These are phyloP conservation scores for Pholiota molesta DNA, from an alignment of 768 basidiomycete genomes.

Conservation along the genomic window DNA sequence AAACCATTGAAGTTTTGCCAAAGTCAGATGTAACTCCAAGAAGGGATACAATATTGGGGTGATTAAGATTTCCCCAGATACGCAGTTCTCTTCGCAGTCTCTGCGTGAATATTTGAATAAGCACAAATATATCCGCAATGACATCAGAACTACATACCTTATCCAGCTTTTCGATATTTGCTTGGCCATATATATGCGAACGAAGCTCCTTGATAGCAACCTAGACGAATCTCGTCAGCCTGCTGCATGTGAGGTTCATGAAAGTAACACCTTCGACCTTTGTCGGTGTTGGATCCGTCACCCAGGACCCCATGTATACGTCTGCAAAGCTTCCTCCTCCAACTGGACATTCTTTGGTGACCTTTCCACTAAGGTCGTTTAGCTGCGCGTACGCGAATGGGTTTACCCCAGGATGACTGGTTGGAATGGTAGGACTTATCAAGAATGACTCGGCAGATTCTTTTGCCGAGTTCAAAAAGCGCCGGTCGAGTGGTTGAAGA, in stretches of 20 bases:
- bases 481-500: too few relatives aligned
- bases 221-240: background rate
- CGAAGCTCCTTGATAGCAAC: conserved; percentile 5
- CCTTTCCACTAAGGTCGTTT: background rate
- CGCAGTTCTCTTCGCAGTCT: background rate
- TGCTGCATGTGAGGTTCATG: too few relatives aligned
- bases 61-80: background rate
- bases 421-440: too few relatives aligned
- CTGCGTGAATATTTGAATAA: background rate
- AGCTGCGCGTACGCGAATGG: background rate
- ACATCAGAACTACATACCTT: too few relatives aligned
- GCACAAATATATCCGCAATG: background rate
- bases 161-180: too few relatives aligned
- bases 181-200: background rate
- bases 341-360: background rate
- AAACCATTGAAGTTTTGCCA: background rate
- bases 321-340: conserved; percentile 2
- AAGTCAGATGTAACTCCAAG: background rate
- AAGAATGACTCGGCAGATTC: too few relatives aligned
- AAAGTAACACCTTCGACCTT: too few relatives aligned
- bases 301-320: background rate
- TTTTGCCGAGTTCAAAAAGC: too few relatives aligned
- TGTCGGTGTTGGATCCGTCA: background rate
- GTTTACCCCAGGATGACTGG: background rate
- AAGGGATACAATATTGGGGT: conserved; percentile 1